Base-by-base conservation (phyloP, 371 early-diverging fungal species). In the Hamiltosporidium tvaerminnensis region DNA sequence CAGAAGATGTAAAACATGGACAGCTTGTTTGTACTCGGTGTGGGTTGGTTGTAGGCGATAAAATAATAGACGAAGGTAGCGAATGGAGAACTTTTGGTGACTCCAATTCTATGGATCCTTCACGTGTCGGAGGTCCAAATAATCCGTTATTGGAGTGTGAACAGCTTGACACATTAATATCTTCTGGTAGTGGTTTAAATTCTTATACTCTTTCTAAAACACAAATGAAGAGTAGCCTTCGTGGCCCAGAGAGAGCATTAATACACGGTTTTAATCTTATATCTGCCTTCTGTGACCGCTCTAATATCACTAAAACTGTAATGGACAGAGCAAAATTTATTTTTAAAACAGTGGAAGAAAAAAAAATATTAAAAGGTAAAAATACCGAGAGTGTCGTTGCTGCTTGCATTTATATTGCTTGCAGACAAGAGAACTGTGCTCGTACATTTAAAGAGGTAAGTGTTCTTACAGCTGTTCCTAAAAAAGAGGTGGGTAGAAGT, bases 371-470 rank as follows among this genome's bases (percentile, higher is more conserved):
- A 30, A 83, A 85, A 49, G 90, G 92, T 48, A 93, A 92, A 78
- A 84, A 83, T 32, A 83, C 82, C 48, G 89, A 92, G 63, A 87
- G 86, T 10, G 83, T 93, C 59, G 87, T 90, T 73, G 95, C 92
- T 2, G 92, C 92, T 1, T 92, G 92, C 75, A 87, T 97, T 67
- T 91, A 88, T 65, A 85, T 93, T 63, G 98, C 94, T 5, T 94
- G 94, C 77, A 83, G 90, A 47, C 84, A 89, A 68, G 87, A 90
- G 66, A 82, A 82, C 23, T 91, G 87, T 1, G 85, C 89, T 0
- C 83, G 98, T 64, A 93, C 98, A 0, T 95, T 93, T 77, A 88
- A 91, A 71, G 98, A 97, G 78, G 88, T 97, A 53, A 87, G 86
- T 58, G 86, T 88, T 0, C 72, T 92, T 65, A 92, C 94, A 0